Conservation (phyloP, 1,139 yeast species). For the Arxiozyma telluris region DNA sequence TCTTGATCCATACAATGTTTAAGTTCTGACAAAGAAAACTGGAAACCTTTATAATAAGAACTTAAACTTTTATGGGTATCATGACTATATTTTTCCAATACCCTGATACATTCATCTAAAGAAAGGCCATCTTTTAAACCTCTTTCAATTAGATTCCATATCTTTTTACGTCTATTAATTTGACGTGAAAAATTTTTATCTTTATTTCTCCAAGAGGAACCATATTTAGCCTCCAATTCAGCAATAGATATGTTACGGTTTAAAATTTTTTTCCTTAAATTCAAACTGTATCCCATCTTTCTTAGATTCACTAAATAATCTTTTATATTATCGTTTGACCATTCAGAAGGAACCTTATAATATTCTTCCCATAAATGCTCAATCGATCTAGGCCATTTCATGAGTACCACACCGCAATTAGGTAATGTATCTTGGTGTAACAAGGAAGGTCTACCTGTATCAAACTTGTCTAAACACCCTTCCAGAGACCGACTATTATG, state of each 20-base stretch:
- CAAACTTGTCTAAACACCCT: background rate
- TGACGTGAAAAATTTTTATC: constrained; percentile 27
- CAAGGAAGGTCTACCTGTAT: background rate
- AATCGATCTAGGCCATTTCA: constrained; percentile 24
- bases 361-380: constrained; percentile 26
- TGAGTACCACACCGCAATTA: constrained; percentile 25
- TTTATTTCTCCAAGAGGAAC: constrained; percentile 25
- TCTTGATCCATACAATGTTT: background rate
- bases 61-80: constrained; percentile 21
- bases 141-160: constrained; percentile 25
- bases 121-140: constrained; percentile 21
- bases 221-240: constrained; percentile 18
- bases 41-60: constrained; percentile 26
- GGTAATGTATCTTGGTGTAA: constrained; percentile 10
- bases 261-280: constrained; percentile 7
- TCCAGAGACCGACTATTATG: background rate
- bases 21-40: constrained; percentile 15
- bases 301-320: constrained; percentile 13
- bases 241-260: constrained; percentile 20
- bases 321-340: constrained; percentile 19
- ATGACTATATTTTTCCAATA: constrained; percentile 18
- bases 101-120: constrained; percentile 17
- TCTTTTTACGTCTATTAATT: constrained; percentile 26
- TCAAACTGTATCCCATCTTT: background rate
- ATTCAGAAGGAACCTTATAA: constrained; percentile 21